Percentiles rank a stretch among this genome's conserved stretches.
Evolutionary conservation across 805 yeast species (phyloP).

Genomic region (Teunomyces aglyptinius): DNA sequence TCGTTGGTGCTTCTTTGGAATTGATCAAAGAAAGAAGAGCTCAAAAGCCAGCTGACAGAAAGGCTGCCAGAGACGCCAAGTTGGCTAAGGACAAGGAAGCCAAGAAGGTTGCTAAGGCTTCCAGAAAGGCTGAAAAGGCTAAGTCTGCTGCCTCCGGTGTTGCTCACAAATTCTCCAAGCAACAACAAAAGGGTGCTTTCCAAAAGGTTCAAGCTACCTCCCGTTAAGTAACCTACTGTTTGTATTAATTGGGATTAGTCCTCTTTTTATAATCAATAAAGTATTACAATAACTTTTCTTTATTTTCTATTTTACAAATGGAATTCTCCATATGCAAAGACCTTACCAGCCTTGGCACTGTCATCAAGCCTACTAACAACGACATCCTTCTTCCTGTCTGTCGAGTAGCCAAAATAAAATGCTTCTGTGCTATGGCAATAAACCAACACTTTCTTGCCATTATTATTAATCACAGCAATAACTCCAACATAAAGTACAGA

Average conservation of each 20-base stretch:
- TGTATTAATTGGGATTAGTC: conserved; percentile 9
- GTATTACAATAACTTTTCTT: conserved; percentile 4
- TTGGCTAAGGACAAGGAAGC: conserved; percentile 78
- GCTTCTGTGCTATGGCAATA: conserved; percentile 39
- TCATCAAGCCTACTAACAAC: conserved; percentile 22
- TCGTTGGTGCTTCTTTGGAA: conserved; percentile 99
- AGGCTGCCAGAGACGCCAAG: conserved; percentile 95
- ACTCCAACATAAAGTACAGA: conserved; percentile 32
- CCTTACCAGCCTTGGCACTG: conserved; percentile 13
- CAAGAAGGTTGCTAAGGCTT: conserved; percentile 87
- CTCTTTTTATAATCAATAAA: conserved; percentile 14
- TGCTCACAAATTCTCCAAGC: conserved; percentile 76
- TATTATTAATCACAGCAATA: conserved; percentile 19
- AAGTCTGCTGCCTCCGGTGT: conserved; percentile 75
- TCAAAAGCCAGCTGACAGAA: conserved; percentile 94
- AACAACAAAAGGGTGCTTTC: conserved; percentile 97
- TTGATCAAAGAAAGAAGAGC: conserved; percentile 97
- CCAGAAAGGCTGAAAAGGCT: conserved; percentile 94
- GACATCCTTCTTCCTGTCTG: conserved; percentile 15
- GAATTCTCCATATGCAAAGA: conserved; percentile 29
- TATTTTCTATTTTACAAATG: conserved; percentile 7
- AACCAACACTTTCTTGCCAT: conserved; percentile 14
- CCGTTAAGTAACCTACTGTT: conserved; percentile 58
- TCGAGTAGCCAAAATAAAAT: conserved; percentile 23
- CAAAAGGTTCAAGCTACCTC: conserved; percentile 95